These are phyloP conservation scores for Zopfia rhizophila DNA, from an alignment of 2,329 filamentous ascomycete genomes.

Conservation along the genomic window DNA sequence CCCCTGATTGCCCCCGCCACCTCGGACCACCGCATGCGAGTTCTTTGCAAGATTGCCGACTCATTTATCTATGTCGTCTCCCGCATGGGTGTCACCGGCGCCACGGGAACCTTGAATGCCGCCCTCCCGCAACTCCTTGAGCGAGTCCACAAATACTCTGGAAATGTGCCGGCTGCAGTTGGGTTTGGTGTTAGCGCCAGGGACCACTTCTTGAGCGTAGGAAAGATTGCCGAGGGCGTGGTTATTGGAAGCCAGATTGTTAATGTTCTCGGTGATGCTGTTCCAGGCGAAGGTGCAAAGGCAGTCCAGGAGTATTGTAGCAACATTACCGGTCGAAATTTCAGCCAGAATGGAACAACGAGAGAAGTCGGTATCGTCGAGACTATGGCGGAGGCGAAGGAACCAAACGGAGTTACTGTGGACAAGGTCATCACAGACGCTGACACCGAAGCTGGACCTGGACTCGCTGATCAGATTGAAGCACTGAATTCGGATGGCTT, in stretches of 20 bases:
- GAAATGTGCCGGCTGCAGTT: conserved; percentile 88
- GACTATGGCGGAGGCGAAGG: conserved; percentile 69
- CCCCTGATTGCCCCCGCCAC: conserved; percentile 96
- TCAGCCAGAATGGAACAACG: conserved; percentile 61
- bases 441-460: conserved; percentile 66
- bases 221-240: conserved; percentile 87
- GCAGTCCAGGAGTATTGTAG: conserved; percentile 89
- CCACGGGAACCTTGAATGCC: conserved; percentile 81
- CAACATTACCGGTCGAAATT: conserved; percentile 70
- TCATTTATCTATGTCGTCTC: conserved; percentile 99
- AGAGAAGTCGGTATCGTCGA: conserved; percentile 77
- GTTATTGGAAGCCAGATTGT: conserved; percentile 98
- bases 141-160: conserved; percentile 91
- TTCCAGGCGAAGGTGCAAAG: conserved; percentile 72
- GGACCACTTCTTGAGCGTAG: conserved; percentile 90
- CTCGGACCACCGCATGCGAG: conserved; percentile 91
- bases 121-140: conserved; percentile 83
- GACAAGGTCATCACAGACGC: conserved; percentile 73
- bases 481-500: conserved; percentile 74
- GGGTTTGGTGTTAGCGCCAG: conserved; percentile 96
- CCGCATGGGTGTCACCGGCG: conserved; percentile 95
- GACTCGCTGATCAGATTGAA: conserved; percentile 84
- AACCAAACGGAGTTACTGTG: conserved; percentile 72
- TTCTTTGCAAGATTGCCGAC: conserved; percentile 95
- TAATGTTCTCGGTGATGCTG: conserved; percentile 77